Evolutionary conservation across 2,329 filamentous ascomycete species (phyloP).

Genomic region (Albifimbria verrucaria): DNA sequence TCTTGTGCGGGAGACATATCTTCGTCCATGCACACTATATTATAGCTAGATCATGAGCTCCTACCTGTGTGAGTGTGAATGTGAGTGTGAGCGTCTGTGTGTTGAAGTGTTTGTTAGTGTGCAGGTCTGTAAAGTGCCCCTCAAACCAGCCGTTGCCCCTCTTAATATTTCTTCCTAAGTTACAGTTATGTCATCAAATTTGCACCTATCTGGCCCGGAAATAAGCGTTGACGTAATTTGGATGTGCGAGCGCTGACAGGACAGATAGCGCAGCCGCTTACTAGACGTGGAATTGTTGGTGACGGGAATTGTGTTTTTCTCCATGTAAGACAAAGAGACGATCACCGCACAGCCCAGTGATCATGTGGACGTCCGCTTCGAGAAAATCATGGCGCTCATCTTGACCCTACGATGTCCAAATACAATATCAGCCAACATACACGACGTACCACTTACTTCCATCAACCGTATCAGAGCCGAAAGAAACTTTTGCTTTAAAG

Average conservation of each 20-base stretch:
- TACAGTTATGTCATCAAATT: not conserved
- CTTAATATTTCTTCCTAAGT: not conserved
- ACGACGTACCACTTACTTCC: too few relatives aligned
- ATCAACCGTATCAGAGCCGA: too few relatives aligned
- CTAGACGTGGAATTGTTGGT: too few relatives aligned
- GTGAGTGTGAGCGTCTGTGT: not conserved
- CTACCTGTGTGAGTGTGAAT: not conserved
- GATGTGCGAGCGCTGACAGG: not conserved
- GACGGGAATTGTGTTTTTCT: too few relatives aligned
- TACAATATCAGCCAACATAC: not conserved
- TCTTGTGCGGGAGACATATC: not conserved
- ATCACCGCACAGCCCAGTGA: too few relatives aligned
- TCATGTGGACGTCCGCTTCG: not conserved
- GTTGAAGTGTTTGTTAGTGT: not conserved
- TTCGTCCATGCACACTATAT: not conserved
- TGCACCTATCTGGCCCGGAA: not conserved
- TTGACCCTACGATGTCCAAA: not conserved
- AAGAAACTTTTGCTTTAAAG: too few relatives aligned
- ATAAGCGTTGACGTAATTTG: not conserved
- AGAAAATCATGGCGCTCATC: not conserved
- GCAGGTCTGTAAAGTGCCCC: not conserved
- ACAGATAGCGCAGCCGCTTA: too few relatives aligned
- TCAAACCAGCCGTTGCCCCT: not conserved
- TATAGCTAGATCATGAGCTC: not conserved
- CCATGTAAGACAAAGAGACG: too few relatives aligned